These are phyloP conservation scores for Silene conica DNA, from an alignment of 148 eudicot species.

Conservation along the genomic window DNA sequence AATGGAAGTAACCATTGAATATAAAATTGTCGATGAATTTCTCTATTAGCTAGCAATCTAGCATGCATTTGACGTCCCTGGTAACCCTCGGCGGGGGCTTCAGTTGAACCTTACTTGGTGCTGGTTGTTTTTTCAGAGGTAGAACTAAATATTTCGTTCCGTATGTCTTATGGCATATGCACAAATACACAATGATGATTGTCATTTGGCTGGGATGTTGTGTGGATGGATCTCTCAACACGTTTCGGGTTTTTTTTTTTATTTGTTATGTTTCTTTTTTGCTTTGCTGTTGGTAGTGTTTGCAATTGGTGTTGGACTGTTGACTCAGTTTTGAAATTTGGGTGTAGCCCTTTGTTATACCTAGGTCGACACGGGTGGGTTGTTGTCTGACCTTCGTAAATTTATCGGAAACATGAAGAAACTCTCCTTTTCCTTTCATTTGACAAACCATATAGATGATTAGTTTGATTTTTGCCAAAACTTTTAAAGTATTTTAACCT, in stretches of 20 bases:
- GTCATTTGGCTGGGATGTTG: not conserved
- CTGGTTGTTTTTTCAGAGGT: not conserved
- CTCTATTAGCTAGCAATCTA: not conserved
- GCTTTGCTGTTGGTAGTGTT: not conserved
- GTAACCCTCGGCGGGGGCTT: not conserved
- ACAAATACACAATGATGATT: not conserved
- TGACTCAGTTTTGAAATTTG: not conserved
- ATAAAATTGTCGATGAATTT: not conserved
- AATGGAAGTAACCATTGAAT: not conserved
- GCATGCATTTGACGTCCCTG: not conserved
- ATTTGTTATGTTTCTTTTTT: not conserved
- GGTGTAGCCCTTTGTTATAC: not conserved
- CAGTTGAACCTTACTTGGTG: not conserved
- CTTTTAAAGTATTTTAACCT: not conserved
- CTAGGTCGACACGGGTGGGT: no score
- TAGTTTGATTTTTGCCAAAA: not conserved
- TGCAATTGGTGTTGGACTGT: not conserved
- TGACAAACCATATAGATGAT: not conserved
- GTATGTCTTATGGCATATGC: not conserved
- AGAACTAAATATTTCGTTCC: not conserved
- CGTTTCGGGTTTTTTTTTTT: not conserved
- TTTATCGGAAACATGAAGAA: not conserved
- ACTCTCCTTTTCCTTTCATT: not conserved
- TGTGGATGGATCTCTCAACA: not conserved
- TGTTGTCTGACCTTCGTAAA: not conserved